A percentile compares a stretch with the other conserved stretches of the same genome.
Conservation (phyloP, 169 alveolate species). For the Perkinsus marinus region DNA sequence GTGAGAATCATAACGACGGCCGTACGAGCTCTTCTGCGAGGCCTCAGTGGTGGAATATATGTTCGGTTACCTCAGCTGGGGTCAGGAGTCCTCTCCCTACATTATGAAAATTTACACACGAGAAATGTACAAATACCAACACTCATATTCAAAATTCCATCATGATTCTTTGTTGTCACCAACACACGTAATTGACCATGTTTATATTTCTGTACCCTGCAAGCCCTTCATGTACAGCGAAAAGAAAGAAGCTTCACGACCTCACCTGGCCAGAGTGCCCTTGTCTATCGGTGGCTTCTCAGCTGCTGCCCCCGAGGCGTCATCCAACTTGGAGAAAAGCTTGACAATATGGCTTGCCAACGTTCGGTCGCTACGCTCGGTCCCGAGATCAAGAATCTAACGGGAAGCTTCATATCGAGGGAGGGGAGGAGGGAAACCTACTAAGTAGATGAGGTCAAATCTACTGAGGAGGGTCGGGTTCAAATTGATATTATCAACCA, state of each 20-base stretch:
- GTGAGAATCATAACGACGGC: constrained; percentile 4
- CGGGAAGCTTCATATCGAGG: not conserved
- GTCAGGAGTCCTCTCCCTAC: too few species aligned
- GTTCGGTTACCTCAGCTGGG: too few species aligned
- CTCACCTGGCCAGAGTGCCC: constrained; percentile 12
- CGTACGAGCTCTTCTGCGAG: too few species aligned
- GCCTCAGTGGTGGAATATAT: too few species aligned
- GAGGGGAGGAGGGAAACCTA: not conserved
- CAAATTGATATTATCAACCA: constrained; percentile 89
- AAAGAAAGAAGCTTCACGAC: too few species aligned
- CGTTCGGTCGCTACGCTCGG: constrained; percentile 64
- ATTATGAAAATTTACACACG: too few species aligned
- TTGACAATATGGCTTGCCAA: constrained; percentile 24
- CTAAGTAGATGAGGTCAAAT: constrained; percentile 83
- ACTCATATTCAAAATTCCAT: too few species aligned
- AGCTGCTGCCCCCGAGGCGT: constrained; percentile 40
- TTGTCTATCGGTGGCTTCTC: constrained; percentile 14
- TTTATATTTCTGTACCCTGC: too few species aligned
- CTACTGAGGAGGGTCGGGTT: constrained; percentile 93
- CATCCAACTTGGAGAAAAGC: constrained; percentile 27
- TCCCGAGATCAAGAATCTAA: constrained; percentile 57
- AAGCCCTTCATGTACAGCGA: too few species aligned
- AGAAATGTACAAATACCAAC: too few species aligned
- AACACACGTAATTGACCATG: too few species aligned
- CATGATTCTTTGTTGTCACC: too few species aligned